Conservation (phyloP, 129 eudicot species). For the Flaveria ramosissima region DNA sequence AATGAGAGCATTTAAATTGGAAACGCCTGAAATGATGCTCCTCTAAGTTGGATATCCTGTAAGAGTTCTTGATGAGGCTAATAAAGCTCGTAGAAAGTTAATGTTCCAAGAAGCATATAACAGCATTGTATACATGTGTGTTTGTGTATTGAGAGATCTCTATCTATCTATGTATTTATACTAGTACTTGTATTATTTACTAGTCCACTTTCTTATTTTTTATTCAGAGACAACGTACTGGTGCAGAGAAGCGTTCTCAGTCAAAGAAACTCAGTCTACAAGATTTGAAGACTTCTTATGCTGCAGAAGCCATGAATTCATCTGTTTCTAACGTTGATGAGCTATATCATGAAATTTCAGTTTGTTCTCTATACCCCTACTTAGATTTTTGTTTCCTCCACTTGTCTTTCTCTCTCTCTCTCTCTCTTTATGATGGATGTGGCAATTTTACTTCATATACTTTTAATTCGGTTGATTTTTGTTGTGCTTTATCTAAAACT, state of each 20-base stretch:
- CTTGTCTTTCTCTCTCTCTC: slow-evolving; percentile 5
- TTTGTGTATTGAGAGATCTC: too few relatives aligned
- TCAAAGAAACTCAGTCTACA: slow-evolving; percentile 50
- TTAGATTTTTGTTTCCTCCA: not conserved
- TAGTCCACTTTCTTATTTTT: not conserved
- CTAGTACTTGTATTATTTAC: slow-evolving; percentile 2
- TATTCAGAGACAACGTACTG: slow-evolving; percentile 60
- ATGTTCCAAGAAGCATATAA: not conserved
- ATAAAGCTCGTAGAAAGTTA: not conserved
- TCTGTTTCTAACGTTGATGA: slow-evolving; percentile 68
- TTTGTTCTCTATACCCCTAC: slow-evolving; percentile 43
- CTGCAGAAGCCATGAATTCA: slow-evolving; percentile 51
- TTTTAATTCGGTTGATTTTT: not conserved
- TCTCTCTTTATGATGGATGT: not conserved
- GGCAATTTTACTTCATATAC: not conserved
- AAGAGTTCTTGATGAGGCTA: not conserved
- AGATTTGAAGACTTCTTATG: slow-evolving; percentile 56
- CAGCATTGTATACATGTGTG: not conserved
- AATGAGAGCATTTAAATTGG: not conserved
- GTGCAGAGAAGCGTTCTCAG: slow-evolving; percentile 47
- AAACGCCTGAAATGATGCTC: not conserved
- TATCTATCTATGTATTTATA: not conserved
- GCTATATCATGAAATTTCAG: slow-evolving; percentile 63
- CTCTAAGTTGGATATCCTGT: not conserved
- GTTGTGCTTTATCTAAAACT: not conserved